These are phyloP conservation scores for Aspergillus sclerotiicarbonarius DNA, from an alignment of 495 filamentous ascomycete genomes.

Conservation along the genomic window DNA sequence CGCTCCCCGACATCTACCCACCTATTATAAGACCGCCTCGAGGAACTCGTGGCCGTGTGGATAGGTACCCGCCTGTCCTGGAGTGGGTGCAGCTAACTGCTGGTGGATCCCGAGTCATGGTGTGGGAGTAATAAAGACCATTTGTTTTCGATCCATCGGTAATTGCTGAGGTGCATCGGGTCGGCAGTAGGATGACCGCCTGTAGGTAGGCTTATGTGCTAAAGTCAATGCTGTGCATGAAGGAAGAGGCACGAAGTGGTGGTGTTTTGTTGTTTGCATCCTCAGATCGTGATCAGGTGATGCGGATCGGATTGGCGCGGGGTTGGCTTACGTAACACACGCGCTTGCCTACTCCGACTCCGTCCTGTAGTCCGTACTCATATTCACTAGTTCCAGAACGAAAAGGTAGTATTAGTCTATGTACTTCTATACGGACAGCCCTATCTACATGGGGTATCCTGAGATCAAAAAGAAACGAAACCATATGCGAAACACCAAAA, in stretches of 20 bases:
- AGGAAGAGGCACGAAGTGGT: not conserved
- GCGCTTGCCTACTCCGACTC: too few species aligned
- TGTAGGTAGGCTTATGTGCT: not conserved
- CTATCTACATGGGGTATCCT: conserved; percentile 12
- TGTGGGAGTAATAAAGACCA: not conserved
- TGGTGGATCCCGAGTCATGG: not conserved
- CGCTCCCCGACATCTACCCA: not conserved
- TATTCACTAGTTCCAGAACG: too few species aligned
- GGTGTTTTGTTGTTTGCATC: too few species aligned
- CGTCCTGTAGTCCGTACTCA: too few species aligned
- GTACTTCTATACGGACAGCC: conserved; percentile 17
- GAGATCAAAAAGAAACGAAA: conserved; percentile 5
- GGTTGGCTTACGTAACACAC: too few species aligned
- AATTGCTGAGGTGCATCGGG: not conserved
- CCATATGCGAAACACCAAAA: conserved; percentile 9
- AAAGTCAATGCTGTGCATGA: not conserved
- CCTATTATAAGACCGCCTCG: not conserved
- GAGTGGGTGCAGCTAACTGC: not conserved
- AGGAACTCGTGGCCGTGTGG: not conserved
- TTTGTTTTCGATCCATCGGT: not conserved
- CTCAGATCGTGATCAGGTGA: too few species aligned
- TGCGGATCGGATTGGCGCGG: too few species aligned
- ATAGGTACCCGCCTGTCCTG: not conserved
- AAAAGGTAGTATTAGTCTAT: conserved; percentile 17
- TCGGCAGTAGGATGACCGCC: not conserved